Evolutionary conservation across 139 green algal species (phyloP).

Genomic region (Chlorella sp.): DNA sequence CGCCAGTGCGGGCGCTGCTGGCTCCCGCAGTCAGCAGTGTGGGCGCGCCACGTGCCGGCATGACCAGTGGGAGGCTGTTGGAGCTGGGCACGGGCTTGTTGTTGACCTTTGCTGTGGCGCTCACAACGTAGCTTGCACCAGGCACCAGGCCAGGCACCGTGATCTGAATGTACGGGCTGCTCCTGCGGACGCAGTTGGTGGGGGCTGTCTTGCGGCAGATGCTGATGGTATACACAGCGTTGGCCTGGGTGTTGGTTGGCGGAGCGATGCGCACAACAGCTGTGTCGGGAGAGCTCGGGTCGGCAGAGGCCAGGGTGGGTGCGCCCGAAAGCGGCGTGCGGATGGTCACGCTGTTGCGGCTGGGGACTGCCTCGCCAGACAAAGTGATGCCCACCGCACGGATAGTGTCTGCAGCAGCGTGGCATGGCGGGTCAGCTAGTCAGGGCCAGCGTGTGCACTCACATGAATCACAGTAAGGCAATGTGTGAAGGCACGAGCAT

Average conservation of each 20-base stretch:
- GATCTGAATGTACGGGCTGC: background rate
- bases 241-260: background rate
- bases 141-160: background rate
- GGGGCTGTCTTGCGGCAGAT: background rate
- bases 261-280: background rate
- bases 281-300: background rate
- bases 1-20: background rate
- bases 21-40: background rate
- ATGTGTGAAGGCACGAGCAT: no score
- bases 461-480: no score
- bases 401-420: background rate
- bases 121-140: background rate
- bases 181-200: background rate
- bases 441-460: no score
- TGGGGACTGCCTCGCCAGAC: background rate
- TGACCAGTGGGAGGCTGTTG: background rate
- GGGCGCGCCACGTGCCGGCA: background rate
- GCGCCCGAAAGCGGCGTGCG: background rate
- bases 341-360: background rate
- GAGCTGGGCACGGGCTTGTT: background rate
- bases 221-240: background rate
- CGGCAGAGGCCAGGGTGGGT: background rate
- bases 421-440: no score
- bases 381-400: background rate
- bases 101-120: background rate